These are phyloP conservation scores for Filobasidium uniguttulatum DNA, from an alignment of 1,284 basidiomycete species.

Conservation along the genomic window DNA sequence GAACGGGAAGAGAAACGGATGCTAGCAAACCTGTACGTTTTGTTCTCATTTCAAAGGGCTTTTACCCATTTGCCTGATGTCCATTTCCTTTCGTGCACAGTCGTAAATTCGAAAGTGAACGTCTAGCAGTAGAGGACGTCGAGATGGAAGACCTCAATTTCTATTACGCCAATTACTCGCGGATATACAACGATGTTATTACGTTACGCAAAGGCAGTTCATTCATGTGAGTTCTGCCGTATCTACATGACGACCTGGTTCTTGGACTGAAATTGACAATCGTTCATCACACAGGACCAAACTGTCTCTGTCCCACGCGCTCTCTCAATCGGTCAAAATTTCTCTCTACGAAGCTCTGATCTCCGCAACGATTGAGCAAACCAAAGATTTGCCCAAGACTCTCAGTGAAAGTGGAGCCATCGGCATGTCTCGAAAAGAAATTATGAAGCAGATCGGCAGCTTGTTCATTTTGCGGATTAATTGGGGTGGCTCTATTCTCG, in stretches of 20 bases:
- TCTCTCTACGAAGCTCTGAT: conserved; percentile 89
- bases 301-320: conserved; percentile 80
- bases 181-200: conserved; percentile 98
- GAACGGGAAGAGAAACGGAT: conserved; percentile 80
- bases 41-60: conserved; percentile 1
- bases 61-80: background rate
- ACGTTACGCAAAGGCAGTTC: conserved; percentile 85
- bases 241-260: no score
- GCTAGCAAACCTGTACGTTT: conserved; percentile 65
- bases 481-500: conserved; percentile 88
- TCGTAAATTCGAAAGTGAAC: conserved; percentile 84
- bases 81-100: no score
- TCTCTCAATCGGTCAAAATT: conserved; percentile 94
- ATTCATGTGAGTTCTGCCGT: conserved; percentile 59
- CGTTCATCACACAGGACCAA: conserved; percentile 70
- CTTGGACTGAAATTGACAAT: no score
- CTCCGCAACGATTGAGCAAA: conserved; percentile 85
- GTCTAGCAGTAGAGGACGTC: conserved; percentile 63
- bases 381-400: conserved; percentile 86
- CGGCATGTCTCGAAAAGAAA: conserved; percentile 54
- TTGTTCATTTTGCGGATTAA: conserved; percentile 87
- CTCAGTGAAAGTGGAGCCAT: conserved; percentile 92
- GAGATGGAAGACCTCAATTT: conserved; percentile 96
- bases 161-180: conserved; percentile 91
- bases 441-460: conserved; percentile 95